phyloP scores from a whole-genome alignment of 2,329 filamentous ascomycete genomes.

The Fusarium keratoplasticum region DNA sequence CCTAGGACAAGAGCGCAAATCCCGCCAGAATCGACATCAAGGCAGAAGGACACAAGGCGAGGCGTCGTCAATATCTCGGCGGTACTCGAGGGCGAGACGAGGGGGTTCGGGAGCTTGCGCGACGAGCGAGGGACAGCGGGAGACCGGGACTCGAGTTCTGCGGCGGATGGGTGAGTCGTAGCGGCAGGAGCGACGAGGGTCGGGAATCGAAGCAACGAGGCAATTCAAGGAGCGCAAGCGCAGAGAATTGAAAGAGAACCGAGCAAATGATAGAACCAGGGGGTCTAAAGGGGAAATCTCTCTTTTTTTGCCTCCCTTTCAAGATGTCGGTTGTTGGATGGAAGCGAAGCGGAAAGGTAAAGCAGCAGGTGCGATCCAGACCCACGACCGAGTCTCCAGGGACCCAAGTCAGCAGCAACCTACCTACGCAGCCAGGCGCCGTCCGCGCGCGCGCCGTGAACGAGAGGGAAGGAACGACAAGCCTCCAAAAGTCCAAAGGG shows the following conservation, averaged over 20 bases:
- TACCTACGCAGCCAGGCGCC: not conserved
- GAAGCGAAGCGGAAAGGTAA: conserved; percentile 17
- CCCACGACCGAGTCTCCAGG: conserved; percentile 28
- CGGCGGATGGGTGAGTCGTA: not conserved
- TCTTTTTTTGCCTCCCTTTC: not conserved
- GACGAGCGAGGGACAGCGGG: conserved; percentile 7
- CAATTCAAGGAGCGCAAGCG: not conserved
- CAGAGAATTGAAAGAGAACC: not conserved
- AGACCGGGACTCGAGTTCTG: conserved; percentile 13
- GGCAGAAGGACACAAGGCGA: conserved; percentile 1
- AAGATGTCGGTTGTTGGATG: conserved; percentile 12
- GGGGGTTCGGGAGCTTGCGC: conserved; percentile 20
- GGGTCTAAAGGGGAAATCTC: not conserved
- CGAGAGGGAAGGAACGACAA: conserved; percentile 9
- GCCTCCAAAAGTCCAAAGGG: conserved; percentile 20
- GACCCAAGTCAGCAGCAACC: conserved; percentile 30
- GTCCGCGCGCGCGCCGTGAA: not conserved
- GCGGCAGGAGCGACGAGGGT: conserved; percentile 9
- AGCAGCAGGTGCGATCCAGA: conserved; percentile 15
- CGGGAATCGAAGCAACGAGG: not conserved
- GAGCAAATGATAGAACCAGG: not conserved
- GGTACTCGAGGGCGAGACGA: conserved; percentile 7
- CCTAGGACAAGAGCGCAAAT: conserved; percentile 20
- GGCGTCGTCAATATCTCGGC: conserved; percentile 17
- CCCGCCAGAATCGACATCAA: conserved; percentile 32